These are phyloP conservation scores for Salvia sclarea DNA, from an alignment of 305 asterid species.

Conservation along the genomic window DNA sequence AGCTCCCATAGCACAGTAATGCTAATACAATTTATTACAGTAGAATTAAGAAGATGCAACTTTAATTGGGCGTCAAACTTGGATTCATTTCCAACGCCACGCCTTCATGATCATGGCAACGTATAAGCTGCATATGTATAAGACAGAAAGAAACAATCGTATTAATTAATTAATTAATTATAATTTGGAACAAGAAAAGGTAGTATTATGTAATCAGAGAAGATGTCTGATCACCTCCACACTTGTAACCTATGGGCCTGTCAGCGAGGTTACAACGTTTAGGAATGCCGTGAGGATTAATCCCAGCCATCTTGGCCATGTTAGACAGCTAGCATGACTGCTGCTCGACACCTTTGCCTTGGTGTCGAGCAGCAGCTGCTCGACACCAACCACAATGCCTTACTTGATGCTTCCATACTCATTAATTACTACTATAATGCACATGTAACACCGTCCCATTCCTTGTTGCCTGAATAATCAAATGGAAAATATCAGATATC, in stretches of 20 bases:
- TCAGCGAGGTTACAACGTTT: constrained; percentile 64
- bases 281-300: constrained; percentile 62
- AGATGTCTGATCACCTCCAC: constrained; percentile 44
- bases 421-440: too few species aligned
- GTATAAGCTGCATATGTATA: constrained; percentile 53
- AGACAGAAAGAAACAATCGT: background rate
- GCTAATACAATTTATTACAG: constrained; percentile 1
- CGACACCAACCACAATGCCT: constrained; percentile 40
- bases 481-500: too few species aligned
- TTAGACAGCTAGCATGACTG: constrained; percentile 64
- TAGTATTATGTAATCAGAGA: background rate
- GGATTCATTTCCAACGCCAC: constrained; percentile 12
- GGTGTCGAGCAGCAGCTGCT: constrained; percentile 49
- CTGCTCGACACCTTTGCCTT: constrained; percentile 42
- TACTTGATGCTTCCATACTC: constrained; percentile 23
- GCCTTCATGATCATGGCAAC: constrained; percentile 49
- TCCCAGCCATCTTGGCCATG: constrained; percentile 59
- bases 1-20: constrained; percentile 8
- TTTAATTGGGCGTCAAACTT: background rate
- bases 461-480: too few species aligned
- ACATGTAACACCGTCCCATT: too few species aligned
- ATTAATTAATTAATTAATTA: too few species aligned
- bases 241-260: constrained; percentile 74
- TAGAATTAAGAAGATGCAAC: background rate
- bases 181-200: background rate